phyloP scores from a whole-genome alignment of 2,329 filamentous ascomycete genomes.

The Aschersonia sp. region DNA sequence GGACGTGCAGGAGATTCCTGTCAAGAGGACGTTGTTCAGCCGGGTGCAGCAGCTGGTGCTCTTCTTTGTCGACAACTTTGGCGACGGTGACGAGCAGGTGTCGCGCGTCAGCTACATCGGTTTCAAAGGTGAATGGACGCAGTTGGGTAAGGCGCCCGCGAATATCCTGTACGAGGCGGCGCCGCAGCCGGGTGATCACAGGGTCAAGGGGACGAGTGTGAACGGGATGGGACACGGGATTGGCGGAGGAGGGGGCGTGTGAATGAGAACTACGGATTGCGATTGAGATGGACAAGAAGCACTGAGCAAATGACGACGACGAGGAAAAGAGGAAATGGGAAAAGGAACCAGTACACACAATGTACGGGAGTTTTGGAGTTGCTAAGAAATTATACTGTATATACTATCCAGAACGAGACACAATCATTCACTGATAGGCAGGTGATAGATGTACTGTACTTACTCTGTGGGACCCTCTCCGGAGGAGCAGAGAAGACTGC shows the following conservation, averaged over 20 bases:
- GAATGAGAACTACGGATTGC: background rate
- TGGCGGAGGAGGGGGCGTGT: conserved; percentile 24
- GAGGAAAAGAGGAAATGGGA: too few relatives aligned
- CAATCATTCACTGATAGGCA: too few relatives aligned
- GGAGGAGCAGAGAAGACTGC: too few relatives aligned
- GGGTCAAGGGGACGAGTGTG: conserved; percentile 40
- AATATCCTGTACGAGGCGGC: conserved; percentile 90
- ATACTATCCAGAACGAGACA: too few relatives aligned
- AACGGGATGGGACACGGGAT: conserved; percentile 42
- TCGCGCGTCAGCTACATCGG: conserved; percentile 72
- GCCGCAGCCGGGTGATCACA: conserved; percentile 81
- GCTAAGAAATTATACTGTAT: too few relatives aligned
- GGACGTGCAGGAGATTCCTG: conserved; percentile 74
- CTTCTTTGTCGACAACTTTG: conserved; percentile 89
- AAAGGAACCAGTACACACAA: too few relatives aligned
- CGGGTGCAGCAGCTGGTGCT: conserved; percentile 69
- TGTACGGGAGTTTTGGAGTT: too few relatives aligned
- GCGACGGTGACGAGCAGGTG: conserved; percentile 63
- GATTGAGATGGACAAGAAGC: too few relatives aligned
- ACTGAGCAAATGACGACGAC: too few relatives aligned
- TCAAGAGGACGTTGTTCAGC: conserved; percentile 81
- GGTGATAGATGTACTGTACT: too few relatives aligned
- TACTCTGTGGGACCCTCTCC: too few relatives aligned
- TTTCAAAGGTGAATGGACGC: conserved; percentile 92
- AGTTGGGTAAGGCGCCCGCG: conserved; percentile 54